These are phyloP conservation scores for Malassezia furfur DNA, from an alignment of 1,284 basidiomycete genomes.

Conservation along the genomic window DNA sequence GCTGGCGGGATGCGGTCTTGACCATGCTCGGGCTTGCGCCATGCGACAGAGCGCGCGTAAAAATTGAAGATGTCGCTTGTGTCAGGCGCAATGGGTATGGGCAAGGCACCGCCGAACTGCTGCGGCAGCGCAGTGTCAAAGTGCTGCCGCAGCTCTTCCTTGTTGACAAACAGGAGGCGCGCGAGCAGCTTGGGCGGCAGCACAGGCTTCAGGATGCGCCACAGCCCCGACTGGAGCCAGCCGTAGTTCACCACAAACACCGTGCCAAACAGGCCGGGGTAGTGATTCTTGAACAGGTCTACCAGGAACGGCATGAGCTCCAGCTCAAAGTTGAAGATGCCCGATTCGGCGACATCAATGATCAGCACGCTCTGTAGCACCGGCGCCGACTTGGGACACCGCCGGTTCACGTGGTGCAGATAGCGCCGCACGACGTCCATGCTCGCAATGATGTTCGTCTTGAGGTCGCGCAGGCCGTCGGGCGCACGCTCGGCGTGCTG, in stretches of 20 bases:
- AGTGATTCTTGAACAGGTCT: conserved; percentile 45
- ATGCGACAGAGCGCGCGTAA: conserved; percentile 10
- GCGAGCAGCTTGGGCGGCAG: conserved; percentile 62
- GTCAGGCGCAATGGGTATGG: conserved; percentile 23
- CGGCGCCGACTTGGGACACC: not conserved
- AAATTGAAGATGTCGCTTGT: conserved; percentile 38
- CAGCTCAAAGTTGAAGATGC: conserved; percentile 42
- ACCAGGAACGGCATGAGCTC: conserved; percentile 43
- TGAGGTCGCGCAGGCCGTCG: conserved; percentile 36
- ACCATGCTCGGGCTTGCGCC: conserved; percentile 11
- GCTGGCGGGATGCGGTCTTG: conserved; percentile 19
- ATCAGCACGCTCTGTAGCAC: conserved; percentile 35
- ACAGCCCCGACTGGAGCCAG: conserved; percentile 69
- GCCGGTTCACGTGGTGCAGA: conserved; percentile 17
- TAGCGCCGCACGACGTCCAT: conserved; percentile 42
- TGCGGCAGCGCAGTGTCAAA: conserved; percentile 55
- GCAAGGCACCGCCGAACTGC: conserved; percentile 33
- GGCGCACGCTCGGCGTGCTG: conserved; percentile 33
- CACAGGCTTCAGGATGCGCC: conserved; percentile 64
- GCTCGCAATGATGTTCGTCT: conserved; percentile 41
- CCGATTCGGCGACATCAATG: conserved; percentile 29
- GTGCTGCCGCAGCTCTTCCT: conserved; percentile 56
- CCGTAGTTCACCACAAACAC: conserved; percentile 71
- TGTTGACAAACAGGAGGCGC: conserved; percentile 64
- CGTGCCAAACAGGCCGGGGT: conserved; percentile 47